Conservation (phyloP, 352 stramenopile genomes). For the Globisporangium ultimum region DNA sequence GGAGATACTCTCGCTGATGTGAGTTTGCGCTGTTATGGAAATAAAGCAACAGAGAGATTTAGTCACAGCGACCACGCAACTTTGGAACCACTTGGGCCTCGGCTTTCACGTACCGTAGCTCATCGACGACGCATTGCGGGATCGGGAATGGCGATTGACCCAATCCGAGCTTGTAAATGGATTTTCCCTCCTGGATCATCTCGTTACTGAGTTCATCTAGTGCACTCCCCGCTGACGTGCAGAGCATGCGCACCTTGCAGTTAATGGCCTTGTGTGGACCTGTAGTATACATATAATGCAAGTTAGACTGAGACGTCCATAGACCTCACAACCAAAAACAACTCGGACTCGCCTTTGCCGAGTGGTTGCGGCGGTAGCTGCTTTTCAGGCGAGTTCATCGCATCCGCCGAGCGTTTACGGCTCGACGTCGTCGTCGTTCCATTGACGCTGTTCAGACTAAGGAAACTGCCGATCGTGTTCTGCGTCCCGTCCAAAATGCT, state of each 20-base stretch:
- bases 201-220: conserved; percentile 86
- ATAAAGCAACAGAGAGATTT: conserved; percentile 1
- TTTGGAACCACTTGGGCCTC: not conserved
- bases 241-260: conserved; percentile 85
- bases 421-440: conserved; percentile 14
- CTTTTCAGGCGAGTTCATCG: conserved; percentile 20
- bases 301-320: not conserved
- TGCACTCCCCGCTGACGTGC: conserved; percentile 68
- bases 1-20: conserved; percentile 81
- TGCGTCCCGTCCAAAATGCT: conserved; percentile 12
- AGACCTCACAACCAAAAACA: not conserved
- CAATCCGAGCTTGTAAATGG: conserved; percentile 83
- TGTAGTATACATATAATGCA: conserved; percentile 12
- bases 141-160: conserved; percentile 87
- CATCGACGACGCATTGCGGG: conserved; percentile 84
- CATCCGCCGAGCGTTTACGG: conserved; percentile 46
- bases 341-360: conserved; percentile 24
- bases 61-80: not conserved
- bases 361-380: not conserved
- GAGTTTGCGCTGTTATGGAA: conserved; percentile 55
- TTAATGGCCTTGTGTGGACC: conserved; percentile 83
- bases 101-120: conserved; percentile 52
- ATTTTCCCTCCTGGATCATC: conserved; percentile 75
- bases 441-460: conserved; percentile 15
- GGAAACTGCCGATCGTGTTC: conserved; percentile 12